These are phyloP conservation scores for Hygrocybe punicea DNA, from an alignment of 768 basidiomycete genomes.

Conservation along the genomic window DNA sequence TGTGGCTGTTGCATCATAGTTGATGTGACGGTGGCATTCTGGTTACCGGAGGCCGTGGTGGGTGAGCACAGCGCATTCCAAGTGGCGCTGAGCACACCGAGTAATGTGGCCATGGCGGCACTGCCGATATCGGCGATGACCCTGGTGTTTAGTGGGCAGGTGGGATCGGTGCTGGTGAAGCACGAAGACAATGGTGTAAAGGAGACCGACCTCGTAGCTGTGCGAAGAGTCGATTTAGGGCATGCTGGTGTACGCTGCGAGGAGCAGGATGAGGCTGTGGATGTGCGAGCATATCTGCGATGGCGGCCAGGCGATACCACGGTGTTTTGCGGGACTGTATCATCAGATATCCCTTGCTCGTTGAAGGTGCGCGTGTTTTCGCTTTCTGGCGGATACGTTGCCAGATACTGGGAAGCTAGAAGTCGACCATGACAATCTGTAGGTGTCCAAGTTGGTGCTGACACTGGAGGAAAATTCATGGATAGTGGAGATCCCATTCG, in stretches of 20 bases:
- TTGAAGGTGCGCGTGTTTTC: slow-evolving; percentile 48
- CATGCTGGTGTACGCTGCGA: slow-evolving; percentile 22
- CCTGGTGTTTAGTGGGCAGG: slow-evolving; percentile 53
- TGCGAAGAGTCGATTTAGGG: slow-evolving; percentile 50
- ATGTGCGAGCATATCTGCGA: slow-evolving; percentile 44
- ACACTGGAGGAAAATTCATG: slow-evolving; percentile 60
- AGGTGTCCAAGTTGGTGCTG: slow-evolving; percentile 47
- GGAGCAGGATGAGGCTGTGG: slow-evolving; percentile 17
- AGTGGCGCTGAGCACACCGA: slow-evolving; percentile 56
- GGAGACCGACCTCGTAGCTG: slow-evolving; percentile 7
- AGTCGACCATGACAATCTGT: slow-evolving; percentile 2
- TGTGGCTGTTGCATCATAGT: slow-evolving; percentile 44
- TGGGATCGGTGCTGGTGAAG: slow-evolving; percentile 49
- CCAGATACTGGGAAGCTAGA: slow-evolving; percentile 16
- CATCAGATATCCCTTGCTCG: slow-evolving; percentile 46
- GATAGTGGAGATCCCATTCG: slow-evolving; percentile 62
- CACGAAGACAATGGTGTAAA: slow-evolving; percentile 33
- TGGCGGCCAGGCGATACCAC: slow-evolving; percentile 56
- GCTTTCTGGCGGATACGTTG: too few relatives aligned
- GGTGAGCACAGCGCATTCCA: slow-evolving; percentile 71
- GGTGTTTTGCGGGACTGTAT: slow-evolving; percentile 60
- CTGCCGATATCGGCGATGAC: slow-evolving; percentile 61
- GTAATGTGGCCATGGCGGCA: slow-evolving; percentile 44
- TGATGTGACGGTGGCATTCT: slow-evolving; percentile 64
- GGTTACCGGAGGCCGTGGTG: slow-evolving; percentile 59